Conservation (phyloP, 2,329 filamentous ascomycete species). For the Scedosporium apiospermum region DNA sequence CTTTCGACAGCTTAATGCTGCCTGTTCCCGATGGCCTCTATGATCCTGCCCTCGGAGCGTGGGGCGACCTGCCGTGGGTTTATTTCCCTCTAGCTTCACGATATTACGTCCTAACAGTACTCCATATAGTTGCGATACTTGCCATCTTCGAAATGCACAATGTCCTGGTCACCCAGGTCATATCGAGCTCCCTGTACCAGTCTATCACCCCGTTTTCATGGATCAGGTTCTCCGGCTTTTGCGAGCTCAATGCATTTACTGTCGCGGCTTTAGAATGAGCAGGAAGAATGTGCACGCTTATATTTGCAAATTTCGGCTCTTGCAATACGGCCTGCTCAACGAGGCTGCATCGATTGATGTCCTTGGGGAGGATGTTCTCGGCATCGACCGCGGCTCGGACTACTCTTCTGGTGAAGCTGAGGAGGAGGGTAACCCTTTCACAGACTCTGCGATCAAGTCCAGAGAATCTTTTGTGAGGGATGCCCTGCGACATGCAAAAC, state of each 20-base stretch:
- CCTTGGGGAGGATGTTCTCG: constrained; percentile 35
- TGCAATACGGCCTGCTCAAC: constrained; percentile 73
- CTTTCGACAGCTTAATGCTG: constrained; percentile 88
- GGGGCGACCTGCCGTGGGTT: constrained; percentile 68
- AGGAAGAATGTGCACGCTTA: constrained; percentile 68
- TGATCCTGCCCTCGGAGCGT: constrained; percentile 83
- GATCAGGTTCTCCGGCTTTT: constrained; percentile 82
- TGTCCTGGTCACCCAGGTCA: constrained; percentile 94
- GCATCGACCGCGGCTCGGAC: constrained; percentile 26
- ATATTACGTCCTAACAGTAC: no score
- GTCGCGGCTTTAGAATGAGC: constrained; percentile 75
- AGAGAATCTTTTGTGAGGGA: constrained; percentile 36
- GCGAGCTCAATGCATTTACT: constrained; percentile 83
- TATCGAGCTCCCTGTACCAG: constrained; percentile 84
- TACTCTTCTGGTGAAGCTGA: constrained; percentile 51
- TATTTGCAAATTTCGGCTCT: constrained; percentile 72
- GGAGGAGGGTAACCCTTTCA: constrained; percentile 46
- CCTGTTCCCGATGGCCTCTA: constrained; percentile 87
- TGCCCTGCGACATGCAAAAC: constrained; percentile 47
- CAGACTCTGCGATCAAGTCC: constrained; percentile 30
- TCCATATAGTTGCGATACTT: constrained; percentile 70
- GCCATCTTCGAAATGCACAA: constrained; percentile 68
- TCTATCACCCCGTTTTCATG: constrained; percentile 96
- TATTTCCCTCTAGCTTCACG: not conserved
- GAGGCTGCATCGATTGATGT: constrained; percentile 53